Conservation (phyloP, 75 land plant genomes). For the Chamaecyparis obtusa region DNA sequence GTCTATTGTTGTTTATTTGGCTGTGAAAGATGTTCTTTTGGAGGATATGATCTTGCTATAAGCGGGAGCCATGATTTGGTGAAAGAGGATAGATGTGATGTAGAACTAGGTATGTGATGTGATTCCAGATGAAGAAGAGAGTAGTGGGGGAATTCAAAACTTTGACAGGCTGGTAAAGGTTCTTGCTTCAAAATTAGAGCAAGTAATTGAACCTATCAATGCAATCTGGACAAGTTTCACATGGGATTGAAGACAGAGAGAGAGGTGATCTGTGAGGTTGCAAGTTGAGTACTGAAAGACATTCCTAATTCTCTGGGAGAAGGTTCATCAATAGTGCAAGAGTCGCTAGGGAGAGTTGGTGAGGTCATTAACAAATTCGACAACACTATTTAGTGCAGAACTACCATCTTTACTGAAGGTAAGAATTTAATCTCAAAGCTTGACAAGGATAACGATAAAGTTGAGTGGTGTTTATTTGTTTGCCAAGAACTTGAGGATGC, state of each 20-base stretch:
- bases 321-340: slow-evolving; percentile 82
- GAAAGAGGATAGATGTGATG: too few relatives aligned
- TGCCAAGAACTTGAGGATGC: too few relatives aligned
- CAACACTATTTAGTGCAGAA: slow-evolving; percentile 65
- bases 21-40: too few relatives aligned
- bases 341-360: slow-evolving; percentile 61
- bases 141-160: background rate
- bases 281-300: slow-evolving; percentile 66
- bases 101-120: too few relatives aligned
- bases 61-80: too few relatives aligned
- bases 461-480: too few relatives aligned
- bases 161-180: too few relatives aligned
- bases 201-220: slow-evolving; percentile 75
- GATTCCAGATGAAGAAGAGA: too few relatives aligned
- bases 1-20: too few relatives aligned
- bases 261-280: slow-evolving; percentile 50
- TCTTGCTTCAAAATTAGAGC: slow-evolving; percentile 63
- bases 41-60: too few relatives aligned
- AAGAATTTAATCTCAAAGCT: too few relatives aligned
- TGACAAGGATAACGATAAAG: too few relatives aligned
- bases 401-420: slow-evolving; percentile 48
- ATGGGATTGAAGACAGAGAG: slow-evolving; percentile 79
- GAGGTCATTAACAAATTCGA: slow-evolving; percentile 76
- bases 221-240: slow-evolving; percentile 81
- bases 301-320: slow-evolving; percentile 64